Base-by-base conservation (phyloP, 306 rosid genomes). In the Castanospermum australe region DNA sequence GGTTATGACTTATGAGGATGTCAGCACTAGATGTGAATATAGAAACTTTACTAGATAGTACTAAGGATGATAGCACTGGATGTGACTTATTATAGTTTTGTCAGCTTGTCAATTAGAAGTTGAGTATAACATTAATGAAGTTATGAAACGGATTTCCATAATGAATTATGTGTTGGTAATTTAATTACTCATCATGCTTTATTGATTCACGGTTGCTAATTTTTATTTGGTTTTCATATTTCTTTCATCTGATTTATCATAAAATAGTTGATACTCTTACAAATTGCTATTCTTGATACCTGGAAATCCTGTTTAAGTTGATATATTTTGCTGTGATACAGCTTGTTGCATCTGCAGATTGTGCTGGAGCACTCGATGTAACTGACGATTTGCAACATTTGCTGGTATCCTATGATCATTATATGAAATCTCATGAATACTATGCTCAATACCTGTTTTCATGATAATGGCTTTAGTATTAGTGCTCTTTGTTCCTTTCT, bases 311-410 rank as follows among this genome's bases (percentile, higher is more conserved):
- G 69, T 79, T 67, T 56, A 76, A 85, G 84, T 82, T 76, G 84
- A 82, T 76, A 28, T 67, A 83, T 87, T 82, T 86, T 90, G 84
- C 87, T 95, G 88, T 89, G 83, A 59, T 86, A 81, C 96, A 96
- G 99, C 98, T 96, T 87, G 97, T 96, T 87, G 93, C 96, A 48
- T 87, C 99, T 83, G 96, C 89, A 85, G 99, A 96, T 84, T 96
- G 98, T 90, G 94, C 98, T 56, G 98, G 99, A 87, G 98, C 99
- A 14, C 82, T 96, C 84, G 99, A 96, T 79, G 89, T 96, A 63
- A 96, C 97, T 11, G 96, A 93, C 10, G 98, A 93, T 89, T 90
- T 96, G 88, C 97, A 88, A 59, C 90, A 93, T 77, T 85, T 96
- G 73, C 88, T 93, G 96, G 99, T 96, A 93, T 65, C 25, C 54